Evolutionary conservation across 2,329 filamentous ascomycete species (phyloP).

Genomic region (Calcarisporium arbuscula): DNA sequence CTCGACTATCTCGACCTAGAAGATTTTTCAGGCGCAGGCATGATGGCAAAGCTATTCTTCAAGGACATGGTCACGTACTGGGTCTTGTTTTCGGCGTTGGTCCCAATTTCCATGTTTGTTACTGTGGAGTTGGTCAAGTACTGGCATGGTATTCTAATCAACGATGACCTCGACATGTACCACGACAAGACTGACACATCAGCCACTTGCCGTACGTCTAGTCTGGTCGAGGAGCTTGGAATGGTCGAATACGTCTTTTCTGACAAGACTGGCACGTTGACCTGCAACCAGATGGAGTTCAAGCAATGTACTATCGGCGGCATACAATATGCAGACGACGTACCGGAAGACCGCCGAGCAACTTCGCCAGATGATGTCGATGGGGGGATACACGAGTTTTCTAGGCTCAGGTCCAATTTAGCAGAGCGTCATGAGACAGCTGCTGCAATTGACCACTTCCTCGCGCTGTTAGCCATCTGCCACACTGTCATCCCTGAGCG

Average conservation of each 20-base stretch:
- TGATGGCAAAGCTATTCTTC: constrained; percentile 73
- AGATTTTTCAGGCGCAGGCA: constrained; percentile 45
- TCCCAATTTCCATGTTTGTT: constrained; percentile 96
- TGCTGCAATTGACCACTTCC: constrained; percentile 66
- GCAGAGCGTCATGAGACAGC: constrained; percentile 45
- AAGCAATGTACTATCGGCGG: constrained; percentile 90
- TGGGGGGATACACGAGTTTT: constrained; percentile 79
- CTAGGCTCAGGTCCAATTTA: constrained; percentile 64
- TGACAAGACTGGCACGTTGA: constrained; percentile 94
- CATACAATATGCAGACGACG: constrained; percentile 86
- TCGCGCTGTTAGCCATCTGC: constrained; percentile 80
- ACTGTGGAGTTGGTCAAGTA: constrained; percentile 98
- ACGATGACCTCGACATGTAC: constrained; percentile 96
- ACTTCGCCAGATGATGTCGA: constrained; percentile 77
- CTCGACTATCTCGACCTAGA: constrained; percentile 69
- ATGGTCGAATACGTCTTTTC: constrained; percentile 99
- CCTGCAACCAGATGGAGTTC: constrained; percentile 99
- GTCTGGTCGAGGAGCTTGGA: constrained; percentile 90
- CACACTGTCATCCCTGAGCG: constrained; percentile 96
- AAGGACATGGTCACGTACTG: constrained; percentile 96
- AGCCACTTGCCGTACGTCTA: constrained; percentile 92
- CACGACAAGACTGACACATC: constrained; percentile 93
- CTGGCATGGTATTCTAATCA: constrained; percentile 95
- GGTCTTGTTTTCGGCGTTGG: constrained; percentile 93
- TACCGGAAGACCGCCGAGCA: constrained; percentile 83